A percentile compares a stretch with the other conserved stretches of the same genome.
These are phyloP conservation scores for Fraxinus baroniana DNA, from an alignment of 305 asterid genomes.

Conservation along the genomic window DNA sequence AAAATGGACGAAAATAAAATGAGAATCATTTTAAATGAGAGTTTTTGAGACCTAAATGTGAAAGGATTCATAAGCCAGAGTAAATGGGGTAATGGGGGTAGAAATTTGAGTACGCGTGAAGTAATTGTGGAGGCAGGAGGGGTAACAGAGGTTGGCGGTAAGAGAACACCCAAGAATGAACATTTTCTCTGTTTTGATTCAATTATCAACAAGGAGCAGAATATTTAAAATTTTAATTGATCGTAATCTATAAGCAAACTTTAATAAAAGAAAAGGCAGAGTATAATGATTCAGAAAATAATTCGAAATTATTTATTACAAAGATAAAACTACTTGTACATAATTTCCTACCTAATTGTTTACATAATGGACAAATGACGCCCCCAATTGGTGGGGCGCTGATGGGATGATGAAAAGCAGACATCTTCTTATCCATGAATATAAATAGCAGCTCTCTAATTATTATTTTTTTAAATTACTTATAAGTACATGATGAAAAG, in stretches of 20 bases:
- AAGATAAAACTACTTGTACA: no score
- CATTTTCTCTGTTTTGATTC: not conserved
- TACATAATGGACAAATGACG: no score
- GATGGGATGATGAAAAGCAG: no score
- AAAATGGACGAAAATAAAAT: not conserved
- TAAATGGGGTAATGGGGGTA: not conserved
- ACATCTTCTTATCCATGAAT: no score
- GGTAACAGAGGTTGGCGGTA: not conserved
- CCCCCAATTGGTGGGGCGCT: no score
- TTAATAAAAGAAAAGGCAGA: conserved; percentile 8
- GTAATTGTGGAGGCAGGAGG: not conserved
- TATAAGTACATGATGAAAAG: no score
- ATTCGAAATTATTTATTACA: not conserved
- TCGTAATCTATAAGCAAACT: not conserved
- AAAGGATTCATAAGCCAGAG: not conserved
- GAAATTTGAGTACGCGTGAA: not conserved
- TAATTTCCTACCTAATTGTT: no score
- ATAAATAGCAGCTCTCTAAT: no score
- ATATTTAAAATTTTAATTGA: not conserved
- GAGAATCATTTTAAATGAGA: not conserved
- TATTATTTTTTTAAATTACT: no score
- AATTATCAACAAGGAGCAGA: not conserved
- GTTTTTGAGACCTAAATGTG: not conserved
- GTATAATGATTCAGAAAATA: not conserved
- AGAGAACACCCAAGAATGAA: not conserved